Base-by-base conservation (phyloP, 352 stramenopile species). In the Phytophthora citricola region DNA sequence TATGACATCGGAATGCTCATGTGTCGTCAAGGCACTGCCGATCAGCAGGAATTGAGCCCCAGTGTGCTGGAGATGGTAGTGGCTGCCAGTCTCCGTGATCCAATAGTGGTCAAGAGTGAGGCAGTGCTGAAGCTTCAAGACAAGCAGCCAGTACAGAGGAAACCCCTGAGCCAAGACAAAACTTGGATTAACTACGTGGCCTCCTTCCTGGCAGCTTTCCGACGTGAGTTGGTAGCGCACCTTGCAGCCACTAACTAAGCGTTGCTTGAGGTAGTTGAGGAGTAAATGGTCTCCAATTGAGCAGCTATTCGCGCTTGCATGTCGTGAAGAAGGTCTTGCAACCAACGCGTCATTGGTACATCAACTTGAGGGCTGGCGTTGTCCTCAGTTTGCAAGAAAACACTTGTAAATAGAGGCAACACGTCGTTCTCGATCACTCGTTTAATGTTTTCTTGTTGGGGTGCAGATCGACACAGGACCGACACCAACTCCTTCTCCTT, bases 271-370 rank as follows among this genome's bases (percentile, higher is more conserved):
- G 58, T 24, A 53, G 51, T 45, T 11, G 66, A 36, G 8, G 31
- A 57, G 45, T 74, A 84, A n/a, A 83, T 66, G 12, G 45, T 64
- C 41, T 73, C 59, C 24, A 94, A 75, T 58, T 94, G 84, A 58
- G 62, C 66, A 36, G 85, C 71, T 46, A 95, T 88, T 50, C 76
- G 82, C 26, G 59, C 61, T 74, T 94, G 85, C 84, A 95, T 93
- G 26, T 88, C 79, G 17, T 79, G 60, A 27, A 95, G 63, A 43
- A 95, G 41, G 4, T 78, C 73, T 53, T 83, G 73, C 32, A 95
- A 46, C 87, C 84, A 95, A 12, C 58, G 59, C 47, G 38, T 68
- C 59, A 71, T 71, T 2, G 47, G 79, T 43, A 90, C 66, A 34
- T 58, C 31, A 10, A 48, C 55, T 34, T 63, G n/a, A 24, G 53